phyloP scores from a whole-genome alignment of 768 basidiomycete genomes.

The Lactarius evosmus region DNA sequence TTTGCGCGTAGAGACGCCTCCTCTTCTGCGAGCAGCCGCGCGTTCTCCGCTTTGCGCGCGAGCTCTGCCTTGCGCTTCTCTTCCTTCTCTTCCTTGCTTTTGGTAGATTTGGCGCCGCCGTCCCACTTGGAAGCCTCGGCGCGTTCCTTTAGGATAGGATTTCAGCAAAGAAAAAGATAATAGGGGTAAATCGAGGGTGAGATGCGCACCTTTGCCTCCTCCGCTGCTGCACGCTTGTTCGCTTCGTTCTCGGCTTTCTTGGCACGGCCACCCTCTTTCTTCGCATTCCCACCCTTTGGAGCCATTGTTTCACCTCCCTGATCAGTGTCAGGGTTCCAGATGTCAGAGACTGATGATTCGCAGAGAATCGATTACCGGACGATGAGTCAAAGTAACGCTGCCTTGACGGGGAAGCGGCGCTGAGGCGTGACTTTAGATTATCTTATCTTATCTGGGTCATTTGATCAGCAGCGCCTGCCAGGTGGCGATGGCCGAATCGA shows the following conservation, averaged over 20 bases:
- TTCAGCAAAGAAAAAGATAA: background rate
- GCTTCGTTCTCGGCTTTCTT: slow-evolving; percentile 91
- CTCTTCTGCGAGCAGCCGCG: slow-evolving; percentile 83
- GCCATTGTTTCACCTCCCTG: slow-evolving; percentile 49
- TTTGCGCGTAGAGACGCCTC: slow-evolving; percentile 61
- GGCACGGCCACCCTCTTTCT: slow-evolving; percentile 87
- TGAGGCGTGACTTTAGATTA: slow-evolving; percentile 3
- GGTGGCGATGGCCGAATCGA: slow-evolving; percentile 3
- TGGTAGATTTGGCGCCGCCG: slow-evolving; percentile 63
- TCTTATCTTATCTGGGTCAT: slow-evolving; percentile 26
- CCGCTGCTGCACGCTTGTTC: slow-evolving; percentile 66
- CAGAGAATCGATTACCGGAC: slow-evolving; percentile 1
- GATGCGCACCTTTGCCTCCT: slow-evolving; percentile 53
- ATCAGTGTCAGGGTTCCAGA: background rate
- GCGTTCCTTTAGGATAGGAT: slow-evolving; percentile 50
- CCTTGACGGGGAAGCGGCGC: background rate
- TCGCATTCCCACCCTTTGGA: slow-evolving; percentile 84
- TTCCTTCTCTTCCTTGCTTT: slow-evolving; percentile 70
- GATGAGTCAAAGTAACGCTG: background rate
- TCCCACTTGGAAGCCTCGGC: slow-evolving; percentile 69
- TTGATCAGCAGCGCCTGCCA: background rate
- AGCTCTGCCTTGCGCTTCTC: slow-evolving; percentile 78
- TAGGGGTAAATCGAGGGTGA: background rate
- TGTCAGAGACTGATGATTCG: background rate
- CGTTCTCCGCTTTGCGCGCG: slow-evolving; percentile 83